Evolutionary conservation across 2,329 filamentous ascomycete species (phyloP).

Genomic region (Ophiocordyceps polyrhachis-furcata): DNA sequence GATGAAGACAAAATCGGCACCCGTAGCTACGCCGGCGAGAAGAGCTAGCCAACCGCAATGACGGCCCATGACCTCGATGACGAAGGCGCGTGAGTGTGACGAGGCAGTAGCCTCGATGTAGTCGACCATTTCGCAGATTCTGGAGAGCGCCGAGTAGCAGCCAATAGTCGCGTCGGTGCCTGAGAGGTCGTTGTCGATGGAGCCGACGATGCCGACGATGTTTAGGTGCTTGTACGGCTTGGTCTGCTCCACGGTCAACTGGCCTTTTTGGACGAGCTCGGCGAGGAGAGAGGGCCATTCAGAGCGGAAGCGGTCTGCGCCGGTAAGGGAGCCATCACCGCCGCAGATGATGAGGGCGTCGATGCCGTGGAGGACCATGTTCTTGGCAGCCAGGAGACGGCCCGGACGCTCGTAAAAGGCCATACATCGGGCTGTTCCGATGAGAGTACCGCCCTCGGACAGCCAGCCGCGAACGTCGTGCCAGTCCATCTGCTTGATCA

Average conservation of each 20-base stretch:
- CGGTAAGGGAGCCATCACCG: constrained; percentile 89
- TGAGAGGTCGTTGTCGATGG: constrained; percentile 96
- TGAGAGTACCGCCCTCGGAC: constrained; percentile 84
- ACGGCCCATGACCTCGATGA: constrained; percentile 95
- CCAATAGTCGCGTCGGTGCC: constrained; percentile 96
- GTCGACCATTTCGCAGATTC: constrained; percentile 92
- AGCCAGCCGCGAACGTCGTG: constrained; percentile 88
- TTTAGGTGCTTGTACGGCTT: constrained; percentile 72
- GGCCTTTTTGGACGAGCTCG: constrained; percentile 59
- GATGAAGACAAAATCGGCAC: constrained; percentile 92
- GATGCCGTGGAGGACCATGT: constrained; percentile 83
- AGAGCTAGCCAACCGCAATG: constrained; percentile 96
- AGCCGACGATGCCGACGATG: constrained; percentile 89
- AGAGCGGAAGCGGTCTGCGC: constrained; percentile 77
- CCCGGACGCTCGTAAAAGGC: constrained; percentile 79
- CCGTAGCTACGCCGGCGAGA: constrained; percentile 88
- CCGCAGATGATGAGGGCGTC: constrained; percentile 94
- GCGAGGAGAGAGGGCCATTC: constrained; percentile 83
- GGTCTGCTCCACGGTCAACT: constrained; percentile 53
- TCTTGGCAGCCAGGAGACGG: constrained; percentile 72
- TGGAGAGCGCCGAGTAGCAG: constrained; percentile 79
- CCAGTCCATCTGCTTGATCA: constrained; percentile 81
- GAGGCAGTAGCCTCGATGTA: constrained; percentile 90
- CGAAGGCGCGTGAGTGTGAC: constrained; percentile 89
- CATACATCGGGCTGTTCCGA: constrained; percentile 87